Percentiles rank a stretch among this genome's conserved stretches.
Evolutionary conservation across 192 early-diverging fungal species (phyloP).

Genomic region (Backusella psychrophila): DNA sequence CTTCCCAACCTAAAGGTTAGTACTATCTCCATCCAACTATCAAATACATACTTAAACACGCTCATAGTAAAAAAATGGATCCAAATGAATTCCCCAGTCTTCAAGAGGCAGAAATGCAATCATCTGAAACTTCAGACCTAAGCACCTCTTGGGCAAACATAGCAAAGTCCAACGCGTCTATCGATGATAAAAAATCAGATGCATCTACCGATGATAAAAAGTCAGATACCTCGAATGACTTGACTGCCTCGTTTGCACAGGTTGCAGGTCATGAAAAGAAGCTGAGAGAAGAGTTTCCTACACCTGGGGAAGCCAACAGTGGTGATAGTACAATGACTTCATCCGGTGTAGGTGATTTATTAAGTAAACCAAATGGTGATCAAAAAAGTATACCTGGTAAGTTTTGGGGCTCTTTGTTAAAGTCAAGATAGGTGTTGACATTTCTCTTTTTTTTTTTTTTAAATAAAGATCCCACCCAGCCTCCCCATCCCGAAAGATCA

Average conservation of each 20-base stretch:
- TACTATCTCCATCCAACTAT: neutral
- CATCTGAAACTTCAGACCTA: constrained; percentile 2
- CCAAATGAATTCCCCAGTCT: constrained; percentile 10
- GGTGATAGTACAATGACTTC: neutral
- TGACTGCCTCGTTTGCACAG: constrained; percentile 22
- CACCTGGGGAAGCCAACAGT: constrained; percentile 1
- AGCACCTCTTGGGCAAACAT: constrained; percentile 14
- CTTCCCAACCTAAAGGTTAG: neutral
- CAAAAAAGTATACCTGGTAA: neutral
- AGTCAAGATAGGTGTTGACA: neutral
- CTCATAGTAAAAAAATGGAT: constrained; percentile 5
- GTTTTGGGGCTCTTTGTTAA: neutral
- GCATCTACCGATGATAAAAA: neutral
- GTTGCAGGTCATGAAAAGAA: constrained; percentile 18
- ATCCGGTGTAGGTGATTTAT: constrained; percentile 23
- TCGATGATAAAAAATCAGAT: neutral
- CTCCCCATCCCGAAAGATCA: constrained; percentile 29
- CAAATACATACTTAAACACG: no score
- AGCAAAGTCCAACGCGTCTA: constrained; percentile 1
- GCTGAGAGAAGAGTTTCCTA: constrained; percentile 22
- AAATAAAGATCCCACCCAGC: neutral
- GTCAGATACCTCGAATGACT: neutral
- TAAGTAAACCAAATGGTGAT: neutral
- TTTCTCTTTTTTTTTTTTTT: neutral
- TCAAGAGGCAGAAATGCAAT: neutral